Evolutionary conservation across 2,329 filamentous ascomycete genomes (phyloP).

Genomic region (Fusarium chuoi): DNA sequence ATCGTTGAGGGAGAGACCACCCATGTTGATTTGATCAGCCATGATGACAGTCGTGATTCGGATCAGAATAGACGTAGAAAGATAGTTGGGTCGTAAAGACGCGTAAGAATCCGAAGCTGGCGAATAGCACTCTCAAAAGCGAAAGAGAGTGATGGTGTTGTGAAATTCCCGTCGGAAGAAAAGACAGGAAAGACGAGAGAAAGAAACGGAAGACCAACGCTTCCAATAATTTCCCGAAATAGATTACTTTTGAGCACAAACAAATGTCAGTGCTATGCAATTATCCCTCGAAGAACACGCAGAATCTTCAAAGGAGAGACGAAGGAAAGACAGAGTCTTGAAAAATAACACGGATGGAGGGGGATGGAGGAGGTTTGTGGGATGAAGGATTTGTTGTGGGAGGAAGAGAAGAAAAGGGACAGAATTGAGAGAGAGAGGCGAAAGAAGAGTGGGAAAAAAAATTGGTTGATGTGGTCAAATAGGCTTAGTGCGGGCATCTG

Average conservation of each 20-base stretch:
- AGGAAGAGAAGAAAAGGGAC: constrained; percentile 48
- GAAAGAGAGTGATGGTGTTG: constrained; percentile 40
- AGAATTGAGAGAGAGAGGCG: constrained; percentile 47
- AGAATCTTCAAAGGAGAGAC: constrained; percentile 61
- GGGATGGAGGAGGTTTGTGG: constrained; percentile 46
- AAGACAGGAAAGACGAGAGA: constrained; percentile 47
- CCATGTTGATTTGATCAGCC: constrained; percentile 88
- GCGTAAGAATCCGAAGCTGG: constrained; percentile 30
- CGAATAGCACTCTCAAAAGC: constrained; percentile 43
- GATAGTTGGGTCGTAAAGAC: constrained; percentile 36
- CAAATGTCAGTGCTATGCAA: constrained; percentile 47
- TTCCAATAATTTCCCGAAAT: constrained; percentile 48
- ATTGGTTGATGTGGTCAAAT: constrained; percentile 46
- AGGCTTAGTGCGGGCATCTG: constrained; percentile 45
- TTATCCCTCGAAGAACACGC: constrained; percentile 56
- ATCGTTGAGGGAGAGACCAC: constrained; percentile 72
- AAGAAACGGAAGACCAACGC: constrained; percentile 49
- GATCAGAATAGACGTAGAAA: constrained; percentile 34
- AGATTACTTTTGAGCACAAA: constrained; percentile 48
- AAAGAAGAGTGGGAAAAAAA: constrained; percentile 51
- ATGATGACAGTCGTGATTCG: constrained; percentile 62
- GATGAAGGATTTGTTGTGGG: constrained; percentile 49
- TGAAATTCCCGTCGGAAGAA: constrained; percentile 45
- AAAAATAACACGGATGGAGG: constrained; percentile 45
- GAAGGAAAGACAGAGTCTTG: constrained; percentile 53